These are phyloP conservation scores for Cryphonectria parasitica DNA, from an alignment of 2,329 filamentous ascomycete species.

Conservation along the genomic window DNA sequence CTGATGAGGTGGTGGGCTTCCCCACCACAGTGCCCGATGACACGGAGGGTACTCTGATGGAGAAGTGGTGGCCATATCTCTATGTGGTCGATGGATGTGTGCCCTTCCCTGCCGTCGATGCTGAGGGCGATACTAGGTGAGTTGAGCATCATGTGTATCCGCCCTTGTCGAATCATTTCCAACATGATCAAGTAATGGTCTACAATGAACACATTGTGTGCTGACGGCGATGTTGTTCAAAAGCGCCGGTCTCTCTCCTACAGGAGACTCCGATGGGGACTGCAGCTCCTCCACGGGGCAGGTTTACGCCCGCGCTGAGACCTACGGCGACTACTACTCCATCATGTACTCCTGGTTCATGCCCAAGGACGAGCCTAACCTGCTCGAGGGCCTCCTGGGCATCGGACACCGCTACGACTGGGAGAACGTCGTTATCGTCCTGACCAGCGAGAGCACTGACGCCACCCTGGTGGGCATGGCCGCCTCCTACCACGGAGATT, in stretches of 20 bases:
- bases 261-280: slow-evolving; percentile 37
- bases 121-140: slow-evolving; percentile 59
- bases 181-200: too few relatives aligned
- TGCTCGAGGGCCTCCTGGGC: slow-evolving; percentile 28
- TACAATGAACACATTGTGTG: not conserved
- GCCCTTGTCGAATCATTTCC: not conserved
- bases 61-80: slow-evolving; percentile 60
- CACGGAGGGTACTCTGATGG: slow-evolving; percentile 50
- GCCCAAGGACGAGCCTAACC: slow-evolving; percentile 48
- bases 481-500: slow-evolving; percentile 44
- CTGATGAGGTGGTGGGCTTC: slow-evolving; percentile 54
- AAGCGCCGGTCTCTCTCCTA: slow-evolving; percentile 42
- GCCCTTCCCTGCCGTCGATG: slow-evolving; percentile 65
- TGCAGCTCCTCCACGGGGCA: slow-evolving; percentile 43
- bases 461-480: slow-evolving; percentile 42
- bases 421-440: slow-evolving; percentile 42
- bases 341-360: slow-evolving; percentile 51
- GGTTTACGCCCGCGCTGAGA: slow-evolving; percentile 42
- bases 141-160: slow-evolving; percentile 39
- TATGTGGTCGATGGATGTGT: slow-evolving; percentile 63
- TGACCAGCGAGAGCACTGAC: slow-evolving; percentile 34
- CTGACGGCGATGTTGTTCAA: not conserved
- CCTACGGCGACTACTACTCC: slow-evolving; percentile 37
- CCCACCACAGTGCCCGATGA: slow-evolving; percentile 53
- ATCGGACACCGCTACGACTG: slow-evolving; percentile 46